Percentiles rank a stretch among this genome's conserved stretches.
phyloP scores from a whole-genome alignment of 2,329 filamentous ascomycete genomes.

The Arachnopeziza araneosa region DNA sequence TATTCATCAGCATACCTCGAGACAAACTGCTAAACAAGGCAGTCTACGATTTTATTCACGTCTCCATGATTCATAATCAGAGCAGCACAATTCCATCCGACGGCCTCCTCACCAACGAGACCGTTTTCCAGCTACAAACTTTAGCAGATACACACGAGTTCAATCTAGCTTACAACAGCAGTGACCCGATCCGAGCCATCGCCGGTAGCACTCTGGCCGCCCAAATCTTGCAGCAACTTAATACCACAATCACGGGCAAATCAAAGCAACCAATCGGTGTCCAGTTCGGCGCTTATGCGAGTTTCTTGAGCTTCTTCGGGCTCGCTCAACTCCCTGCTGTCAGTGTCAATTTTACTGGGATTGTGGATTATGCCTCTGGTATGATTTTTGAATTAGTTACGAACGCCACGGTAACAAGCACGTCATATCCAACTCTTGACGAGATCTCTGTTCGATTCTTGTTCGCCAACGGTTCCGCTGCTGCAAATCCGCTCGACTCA shows the following conservation, averaged over 20 bases:
- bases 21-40: constrained; percentile 5
- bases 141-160: constrained; percentile 78
- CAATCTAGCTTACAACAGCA: constrained; percentile 74
- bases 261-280: constrained; percentile 43
- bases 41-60: constrained; percentile 58
- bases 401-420: constrained; percentile 39
- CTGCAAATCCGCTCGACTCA: constrained; percentile 34
- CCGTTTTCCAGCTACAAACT: constrained; percentile 58
- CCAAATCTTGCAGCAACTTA: constrained; percentile 46
- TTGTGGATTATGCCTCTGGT: constrained; percentile 78
- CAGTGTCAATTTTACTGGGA: constrained; percentile 61
- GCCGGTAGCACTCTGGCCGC: constrained; percentile 52
- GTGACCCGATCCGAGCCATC: constrained; percentile 58
- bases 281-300: constrained; percentile 56
- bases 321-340: constrained; percentile 46
- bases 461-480: constrained; percentile 53
- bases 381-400: constrained; percentile 73
- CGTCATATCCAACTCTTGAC: constrained; percentile 42
- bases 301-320: constrained; percentile 60
- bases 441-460: constrained; percentile 56
- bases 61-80: constrained; percentile 54
- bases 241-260: constrained; percentile 42
- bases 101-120: constrained; percentile 53
- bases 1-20: neutral
- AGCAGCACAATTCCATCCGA: constrained; percentile 46